Percentiles rank a stretch among this genome's conserved stretches.
Conservation (phyloP, 306 rosid genomes). For the Carpinus fangiana region DNA sequence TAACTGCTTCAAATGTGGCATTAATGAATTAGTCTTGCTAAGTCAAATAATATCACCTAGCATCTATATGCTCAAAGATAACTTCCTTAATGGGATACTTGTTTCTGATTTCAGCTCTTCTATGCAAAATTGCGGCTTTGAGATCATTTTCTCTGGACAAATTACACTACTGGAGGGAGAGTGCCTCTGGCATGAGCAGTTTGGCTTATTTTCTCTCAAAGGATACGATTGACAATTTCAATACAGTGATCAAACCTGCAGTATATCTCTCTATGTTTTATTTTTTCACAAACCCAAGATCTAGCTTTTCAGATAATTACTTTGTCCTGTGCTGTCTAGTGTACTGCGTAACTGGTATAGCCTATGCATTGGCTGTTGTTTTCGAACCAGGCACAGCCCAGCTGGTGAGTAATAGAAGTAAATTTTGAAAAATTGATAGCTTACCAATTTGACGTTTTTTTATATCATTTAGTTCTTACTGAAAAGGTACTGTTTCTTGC, state of each 20-base stretch:
- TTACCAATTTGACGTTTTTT: constrained; percentile 1
- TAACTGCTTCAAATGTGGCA: neutral
- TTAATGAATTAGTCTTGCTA: neutral
- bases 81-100: constrained; percentile 23
- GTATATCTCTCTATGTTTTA: constrained; percentile 93
- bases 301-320: constrained; percentile 79
- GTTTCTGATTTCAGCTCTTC: constrained; percentile 73
- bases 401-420: constrained; percentile 57
- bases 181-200: constrained; percentile 92
- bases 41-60: constrained; percentile 14
- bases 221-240: constrained; percentile 88
- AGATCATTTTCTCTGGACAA: constrained; percentile 87
- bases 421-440: neutral
- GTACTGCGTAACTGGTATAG: constrained; percentile 94
- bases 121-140: constrained; percentile 90
- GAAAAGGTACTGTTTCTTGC: constrained; percentile 36
- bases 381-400: constrained; percentile 96
- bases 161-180: constrained; percentile 86
- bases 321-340: constrained; percentile 75
- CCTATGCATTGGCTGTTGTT: constrained; percentile 73
- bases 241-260: constrained; percentile 76
- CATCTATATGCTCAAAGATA: constrained; percentile 20
- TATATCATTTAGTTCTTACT: constrained; percentile 24
- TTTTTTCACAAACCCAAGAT: constrained; percentile 89
- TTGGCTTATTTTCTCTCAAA: constrained; percentile 95